Evolutionary conservation across 805 yeast species (phyloP).

Genomic region (Cyberlindnera amylophila): DNA sequence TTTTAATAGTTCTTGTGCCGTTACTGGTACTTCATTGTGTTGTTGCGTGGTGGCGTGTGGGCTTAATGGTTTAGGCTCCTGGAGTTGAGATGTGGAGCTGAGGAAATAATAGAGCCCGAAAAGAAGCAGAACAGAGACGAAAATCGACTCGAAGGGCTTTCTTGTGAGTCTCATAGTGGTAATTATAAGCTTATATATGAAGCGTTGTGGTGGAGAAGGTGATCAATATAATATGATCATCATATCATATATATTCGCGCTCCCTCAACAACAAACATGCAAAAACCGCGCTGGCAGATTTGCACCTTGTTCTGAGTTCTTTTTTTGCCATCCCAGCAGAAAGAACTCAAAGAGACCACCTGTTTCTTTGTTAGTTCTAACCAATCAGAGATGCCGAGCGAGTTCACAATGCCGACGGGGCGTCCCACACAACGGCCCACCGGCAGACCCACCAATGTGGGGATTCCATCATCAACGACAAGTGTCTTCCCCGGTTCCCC

Average conservation of each 20-base stretch:
- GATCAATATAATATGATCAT: not conserved
- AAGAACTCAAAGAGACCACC: too few species aligned
- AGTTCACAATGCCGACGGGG: slow-evolving; percentile 13
- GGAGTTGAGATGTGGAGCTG: slow-evolving; percentile 14
- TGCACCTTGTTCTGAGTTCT: too few species aligned
- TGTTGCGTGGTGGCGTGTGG: slow-evolving; percentile 30
- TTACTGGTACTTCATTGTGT: not conserved
- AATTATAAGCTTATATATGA: not conserved
- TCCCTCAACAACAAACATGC: too few species aligned
- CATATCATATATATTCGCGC: not conserved
- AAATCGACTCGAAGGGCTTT: slow-evolving; percentile 9
- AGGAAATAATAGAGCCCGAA: slow-evolving; percentile 18
- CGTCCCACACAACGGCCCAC: slow-evolving; percentile 12
- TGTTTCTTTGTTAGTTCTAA: too few species aligned
- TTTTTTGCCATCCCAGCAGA: too few species aligned
- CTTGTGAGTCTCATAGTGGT: slow-evolving; percentile 10
- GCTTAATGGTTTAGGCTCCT: slow-evolving; percentile 27
- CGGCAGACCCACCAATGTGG: not conserved
- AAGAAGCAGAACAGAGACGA: slow-evolving; percentile 13
- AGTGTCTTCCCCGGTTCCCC: not conserved
- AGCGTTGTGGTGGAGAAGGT: not conserved
- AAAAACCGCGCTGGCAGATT: too few species aligned
- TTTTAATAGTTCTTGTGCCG: not conserved
- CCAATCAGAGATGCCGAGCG: slow-evolving; percentile 8
- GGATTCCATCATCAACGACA: not conserved